These are phyloP conservation scores for Arabis hirsuta DNA, from an alignment of 345 rosid species.

Conservation along the genomic window DNA sequence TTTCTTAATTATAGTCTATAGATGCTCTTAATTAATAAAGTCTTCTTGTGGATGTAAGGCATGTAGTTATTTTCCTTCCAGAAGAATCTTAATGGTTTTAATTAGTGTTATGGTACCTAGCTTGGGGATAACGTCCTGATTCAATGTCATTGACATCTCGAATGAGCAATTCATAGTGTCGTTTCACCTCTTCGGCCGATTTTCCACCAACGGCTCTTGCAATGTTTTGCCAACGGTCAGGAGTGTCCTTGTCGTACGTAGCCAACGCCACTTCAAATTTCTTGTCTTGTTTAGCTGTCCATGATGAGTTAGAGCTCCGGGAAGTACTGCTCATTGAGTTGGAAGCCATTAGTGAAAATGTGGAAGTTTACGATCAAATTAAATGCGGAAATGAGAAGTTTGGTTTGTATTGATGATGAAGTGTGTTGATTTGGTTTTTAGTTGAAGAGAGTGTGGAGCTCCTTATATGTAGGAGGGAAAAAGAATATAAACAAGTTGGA, in stretches of 20 bases:
- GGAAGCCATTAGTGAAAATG: slow-evolving; percentile 41
- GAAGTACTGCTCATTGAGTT: slow-evolving; percentile 35
- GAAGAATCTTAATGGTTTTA: slow-evolving; percentile 26
- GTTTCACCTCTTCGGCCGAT: slow-evolving; percentile 76
- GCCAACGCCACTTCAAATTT: slow-evolving; percentile 81
- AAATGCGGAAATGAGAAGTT: slow-evolving; percentile 14
- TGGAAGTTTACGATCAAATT: slow-evolving; percentile 3
- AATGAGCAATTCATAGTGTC: slow-evolving; percentile 71
- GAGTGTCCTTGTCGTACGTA: slow-evolving; percentile 71
- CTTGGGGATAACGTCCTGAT: slow-evolving; percentile 72
- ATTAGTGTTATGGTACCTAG: slow-evolving; percentile 54
- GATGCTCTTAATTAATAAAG: slow-evolving; percentile 9
- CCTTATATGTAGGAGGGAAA: slow-evolving; percentile 40
- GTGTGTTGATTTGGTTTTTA: slow-evolving; percentile 19
- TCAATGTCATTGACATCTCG: slow-evolving; percentile 83
- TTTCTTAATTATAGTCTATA: neutral
- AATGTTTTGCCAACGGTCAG: slow-evolving; percentile 90
- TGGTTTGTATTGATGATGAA: slow-evolving; percentile 29
- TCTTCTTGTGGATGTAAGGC: slow-evolving; percentile 16
- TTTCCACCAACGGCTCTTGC: slow-evolving; percentile 79
- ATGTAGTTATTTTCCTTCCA: neutral
- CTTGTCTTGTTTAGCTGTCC: slow-evolving; percentile 80
- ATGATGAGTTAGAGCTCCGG: slow-evolving; percentile 34
- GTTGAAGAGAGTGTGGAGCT: slow-evolving; percentile 36
- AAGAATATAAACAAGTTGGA: slow-evolving; percentile 37